Base-by-base conservation (phyloP, 805 yeast genomes). In the Tetrapisispora namnaoensis region DNA sequence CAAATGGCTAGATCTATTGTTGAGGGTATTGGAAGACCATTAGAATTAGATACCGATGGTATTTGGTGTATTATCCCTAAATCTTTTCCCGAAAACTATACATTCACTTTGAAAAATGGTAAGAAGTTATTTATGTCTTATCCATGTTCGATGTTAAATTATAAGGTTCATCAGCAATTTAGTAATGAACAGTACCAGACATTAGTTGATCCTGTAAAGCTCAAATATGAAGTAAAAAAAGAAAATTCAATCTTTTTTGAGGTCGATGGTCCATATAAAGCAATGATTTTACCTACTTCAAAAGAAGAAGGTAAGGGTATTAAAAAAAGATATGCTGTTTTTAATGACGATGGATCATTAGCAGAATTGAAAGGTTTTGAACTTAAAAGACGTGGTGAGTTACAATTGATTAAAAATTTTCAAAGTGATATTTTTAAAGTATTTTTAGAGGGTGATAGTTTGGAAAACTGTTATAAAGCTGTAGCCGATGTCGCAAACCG, bases 341-440 rank as follows among this genome's bases (percentile, higher is more conserved):
- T 93, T 70, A 93, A 93, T 62, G 80, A 84, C 49, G 97, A 95
- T 65, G 98, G 98, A 1, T 73, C 95, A 0, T 65, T 93, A 37
- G 99, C 98, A 0, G 99, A 93, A 67, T 72, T 93, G 59, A 93
- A 93, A 65, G 99, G 99, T 7, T 93, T 93, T 61, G 99, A 93
- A 67, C 72, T 93, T 66, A 93, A 93, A 62, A 78, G 99, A 69
- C 80, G 99, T 67, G 99, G 99, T 59, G 99, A 93, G 64, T 72
- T 93, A 53, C 91, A 89, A 57, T 70, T 93, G 50, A 88, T 93
- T 64, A 95, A 93, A 62, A 89, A 90, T 58, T 93, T 93, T 68
- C 99, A 93, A 66, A 80, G 95, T 27, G 97, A 93, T 67, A 82
- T 95, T 42, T 93, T 95, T 71, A 87, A 87, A 57, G 79, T 88